phyloP scores from a whole-genome alignment of 1,284 basidiomycete genomes.

The Marasmius tenuissimus region DNA sequence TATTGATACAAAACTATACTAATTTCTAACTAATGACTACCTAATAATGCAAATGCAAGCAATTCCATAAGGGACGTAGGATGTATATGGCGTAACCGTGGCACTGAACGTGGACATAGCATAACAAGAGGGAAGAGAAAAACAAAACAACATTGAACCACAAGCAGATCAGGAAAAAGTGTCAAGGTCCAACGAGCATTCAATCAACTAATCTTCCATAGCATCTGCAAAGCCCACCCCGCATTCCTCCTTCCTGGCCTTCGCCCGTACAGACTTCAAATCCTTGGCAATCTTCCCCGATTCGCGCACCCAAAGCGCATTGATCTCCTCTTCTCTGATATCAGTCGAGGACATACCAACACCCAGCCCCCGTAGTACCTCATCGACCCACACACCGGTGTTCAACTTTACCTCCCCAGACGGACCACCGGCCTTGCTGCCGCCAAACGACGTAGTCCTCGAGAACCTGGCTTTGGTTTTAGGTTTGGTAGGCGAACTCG shows the following conservation, averaged over 20 bases:
- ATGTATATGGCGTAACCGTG: too few species aligned
- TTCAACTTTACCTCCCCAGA: conserved; percentile 54
- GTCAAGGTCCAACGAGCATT: neutral
- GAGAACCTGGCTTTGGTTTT: conserved; percentile 44
- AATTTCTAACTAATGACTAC: too few species aligned
- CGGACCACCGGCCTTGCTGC: conserved; percentile 33
- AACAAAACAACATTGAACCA: too few species aligned
- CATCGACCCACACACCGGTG: conserved; percentile 59
- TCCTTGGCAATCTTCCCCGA: conserved; percentile 54
- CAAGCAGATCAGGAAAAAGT: too few species aligned
- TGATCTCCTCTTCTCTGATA: conserved; percentile 65
- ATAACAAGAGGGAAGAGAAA: too few species aligned
- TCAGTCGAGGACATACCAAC: conserved; percentile 41
- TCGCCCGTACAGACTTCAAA: conserved; percentile 37
- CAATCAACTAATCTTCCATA: conserved; percentile 43
- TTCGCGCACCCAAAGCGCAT: conserved; percentile 69
- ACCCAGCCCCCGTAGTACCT: conserved; percentile 65
- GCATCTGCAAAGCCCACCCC: conserved; percentile 52
- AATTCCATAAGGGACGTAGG: neutral
- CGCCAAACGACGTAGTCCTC: conserved; percentile 58
- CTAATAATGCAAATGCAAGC: neutral
- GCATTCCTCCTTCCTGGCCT: conserved; percentile 17
- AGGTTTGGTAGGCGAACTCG: conserved; percentile 35
- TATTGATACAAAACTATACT: too few species aligned
- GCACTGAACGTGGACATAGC: too few species aligned